These are phyloP conservation scores for Solanum lycopersicoides DNA, from an alignment of 257 asterid species.

Conservation along the genomic window DNA sequence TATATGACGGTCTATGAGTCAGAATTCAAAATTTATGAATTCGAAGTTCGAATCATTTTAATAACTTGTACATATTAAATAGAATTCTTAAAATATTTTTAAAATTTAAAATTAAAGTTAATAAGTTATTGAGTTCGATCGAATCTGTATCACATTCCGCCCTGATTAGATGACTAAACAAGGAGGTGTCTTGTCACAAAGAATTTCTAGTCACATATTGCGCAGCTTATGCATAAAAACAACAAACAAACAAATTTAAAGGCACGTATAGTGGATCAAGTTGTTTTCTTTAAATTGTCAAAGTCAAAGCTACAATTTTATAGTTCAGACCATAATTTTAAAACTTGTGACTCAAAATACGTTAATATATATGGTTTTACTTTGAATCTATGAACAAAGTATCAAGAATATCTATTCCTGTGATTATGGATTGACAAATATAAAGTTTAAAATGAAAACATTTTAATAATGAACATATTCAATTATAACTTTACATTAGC, in stretches of 20 bases:
- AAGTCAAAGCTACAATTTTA: neutral
- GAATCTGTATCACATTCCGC: accelerated
- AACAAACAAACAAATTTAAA: neutral
- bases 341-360: neutral
- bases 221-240: neutral
- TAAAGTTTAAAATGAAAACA: neutral
- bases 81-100: too few species aligned
- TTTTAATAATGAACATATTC: neutral
- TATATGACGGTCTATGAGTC: too few species aligned
- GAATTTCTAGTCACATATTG: neutral
- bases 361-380: neutral
- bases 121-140: neutral
- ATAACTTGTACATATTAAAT: too few species aligned
- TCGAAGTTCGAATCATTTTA: too few species aligned
- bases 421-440: neutral
- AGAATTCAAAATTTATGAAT: too few species aligned
- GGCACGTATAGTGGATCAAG: neutral
- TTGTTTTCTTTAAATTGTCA: neutral
- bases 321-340: neutral
- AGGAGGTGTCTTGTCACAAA: neutral
- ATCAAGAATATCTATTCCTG: neutral
- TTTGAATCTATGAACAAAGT: neutral
- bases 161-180: too few species aligned
- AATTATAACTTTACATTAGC: neutral
- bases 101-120: too few species aligned